Conservation (phyloP, 306 rosid species). For the Prunus kanzakura region DNA sequence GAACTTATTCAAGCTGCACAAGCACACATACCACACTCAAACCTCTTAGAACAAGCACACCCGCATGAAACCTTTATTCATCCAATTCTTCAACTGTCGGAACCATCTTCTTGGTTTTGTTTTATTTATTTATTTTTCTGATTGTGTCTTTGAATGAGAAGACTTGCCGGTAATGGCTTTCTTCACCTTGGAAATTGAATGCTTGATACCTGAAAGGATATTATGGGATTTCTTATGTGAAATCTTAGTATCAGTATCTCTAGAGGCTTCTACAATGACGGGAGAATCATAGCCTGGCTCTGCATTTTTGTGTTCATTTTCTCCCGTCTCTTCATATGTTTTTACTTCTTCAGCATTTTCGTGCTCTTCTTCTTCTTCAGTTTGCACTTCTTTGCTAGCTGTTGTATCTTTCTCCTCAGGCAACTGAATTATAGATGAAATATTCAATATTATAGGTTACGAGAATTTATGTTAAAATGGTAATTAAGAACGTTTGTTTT, state of each 20-base stretch:
- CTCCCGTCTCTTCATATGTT: constrained; percentile 22
- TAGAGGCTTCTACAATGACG: constrained; percentile 34
- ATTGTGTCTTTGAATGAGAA: too few relatives aligned
- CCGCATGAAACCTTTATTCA: too few relatives aligned
- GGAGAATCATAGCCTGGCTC: constrained; percentile 27
- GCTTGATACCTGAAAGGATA: constrained; percentile 46
- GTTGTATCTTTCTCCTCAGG: constrained; percentile 16
- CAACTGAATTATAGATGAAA: constrained; percentile 11
- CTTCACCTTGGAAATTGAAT: too few relatives aligned
- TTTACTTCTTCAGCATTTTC: constrained; percentile 18
- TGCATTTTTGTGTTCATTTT: constrained; percentile 19
- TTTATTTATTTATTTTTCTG: too few relatives aligned
- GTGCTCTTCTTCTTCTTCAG: constrained; percentile 18
- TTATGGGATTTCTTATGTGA: constrained; percentile 55
- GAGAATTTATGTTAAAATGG: not conserved
- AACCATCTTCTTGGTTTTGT: too few relatives aligned
- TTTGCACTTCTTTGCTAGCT: constrained; percentile 16
- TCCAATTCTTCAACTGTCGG: too few relatives aligned
- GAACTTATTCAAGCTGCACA: too few relatives aligned
- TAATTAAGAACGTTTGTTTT: not conserved
- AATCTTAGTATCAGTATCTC: constrained; percentile 34
- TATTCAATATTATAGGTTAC: not conserved
- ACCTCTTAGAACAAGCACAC: too few relatives aligned
- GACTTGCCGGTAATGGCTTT: too few relatives aligned
- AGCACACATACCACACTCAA: too few relatives aligned